Base-by-base conservation (phyloP, 2,329 filamentous ascomycete genomes). In the Diaporthe nobilis region DNA sequence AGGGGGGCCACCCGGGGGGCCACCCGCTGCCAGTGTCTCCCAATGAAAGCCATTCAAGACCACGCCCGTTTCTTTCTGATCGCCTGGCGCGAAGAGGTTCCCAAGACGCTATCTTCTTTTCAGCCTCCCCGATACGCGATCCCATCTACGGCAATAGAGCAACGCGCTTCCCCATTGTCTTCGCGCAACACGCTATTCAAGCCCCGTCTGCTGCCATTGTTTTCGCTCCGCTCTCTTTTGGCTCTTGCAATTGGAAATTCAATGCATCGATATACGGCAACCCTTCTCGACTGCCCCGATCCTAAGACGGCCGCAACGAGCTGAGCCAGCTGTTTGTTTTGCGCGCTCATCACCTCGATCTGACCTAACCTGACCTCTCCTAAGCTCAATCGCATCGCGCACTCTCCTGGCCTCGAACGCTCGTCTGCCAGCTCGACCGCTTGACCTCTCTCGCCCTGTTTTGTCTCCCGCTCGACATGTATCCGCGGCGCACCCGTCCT, bases 391-490 rank as follows among this genome's bases (percentile, higher is more conserved):
- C 58, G 49, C 71, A 73, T 73, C 39, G 58, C 58, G 42, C 37
- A 55, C 47, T 55, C 71, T 61, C 37, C 58, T 57, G 60, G 47
- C 47, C 37, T 42, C n/a, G 44, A 31, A 37, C 49, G 47, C 51
- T 57, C 55, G 34, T 58, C 44, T 60, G 73, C 75, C 61, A 65
- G 60, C 65, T 39, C 65, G 49, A 70, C 49, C n/a, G 57, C 60
- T 25, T 57, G 44, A 60, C 31, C 49, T 34, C 28, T 39, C 25
- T 39, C 34, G 17, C 68, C 55, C 57, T 60, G 71, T 71, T 71
- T 61, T 73, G 70, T 70, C 73, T 67, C 57, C 72, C 68, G n/a
- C 75, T 73, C 75, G 75, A 77, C 73, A 77, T 77, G 75, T 77
- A 75, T 77, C 73, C 75, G 75, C 75, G 63, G 75, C 75, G 75